Conservation (phyloP, 805 yeast species). For the Dipodascus geniculatus region DNA sequence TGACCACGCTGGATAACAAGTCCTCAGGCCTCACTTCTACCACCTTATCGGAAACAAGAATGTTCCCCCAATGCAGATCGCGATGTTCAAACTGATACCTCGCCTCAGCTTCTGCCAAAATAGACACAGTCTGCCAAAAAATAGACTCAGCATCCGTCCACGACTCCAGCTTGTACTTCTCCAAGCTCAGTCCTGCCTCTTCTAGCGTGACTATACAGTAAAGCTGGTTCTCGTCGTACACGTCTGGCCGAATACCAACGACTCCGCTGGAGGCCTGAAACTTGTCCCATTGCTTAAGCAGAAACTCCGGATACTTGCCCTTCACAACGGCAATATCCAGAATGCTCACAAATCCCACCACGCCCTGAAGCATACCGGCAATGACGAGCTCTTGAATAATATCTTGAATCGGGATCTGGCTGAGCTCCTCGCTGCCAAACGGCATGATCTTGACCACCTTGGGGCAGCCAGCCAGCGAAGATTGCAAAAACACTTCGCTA, state of each 20-base stretch:
- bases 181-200: conserved; percentile 32
- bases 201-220: conserved; percentile 26
- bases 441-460: conserved; percentile 41
- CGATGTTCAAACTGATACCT: conserved; percentile 54
- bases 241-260: conserved; percentile 27
- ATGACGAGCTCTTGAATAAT: conserved; percentile 37
- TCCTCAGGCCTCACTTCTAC: conserved; percentile 7
- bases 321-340: conserved; percentile 35
- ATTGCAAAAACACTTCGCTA: conserved; percentile 31
- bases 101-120: conserved; percentile 41
- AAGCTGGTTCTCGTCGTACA: conserved; percentile 24
- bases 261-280: neutral
- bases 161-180: conserved; percentile 29
- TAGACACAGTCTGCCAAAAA: conserved; percentile 42
- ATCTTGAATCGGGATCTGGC: conserved; percentile 33
- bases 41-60: conserved; percentile 28
- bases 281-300: conserved; percentile 34
- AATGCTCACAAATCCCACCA: conserved; percentile 35
- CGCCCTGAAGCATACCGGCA: conserved; percentile 28
- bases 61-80: conserved; percentile 56
- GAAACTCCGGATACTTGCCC: conserved; percentile 32
- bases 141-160: conserved; percentile 31
- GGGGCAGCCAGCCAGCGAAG: conserved; percentile 6
- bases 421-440: conserved; percentile 33
- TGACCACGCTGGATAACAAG: neutral